Base-by-base conservation (phyloP, 192 early-diverging fungal species). In the Podila verticillata region DNA sequence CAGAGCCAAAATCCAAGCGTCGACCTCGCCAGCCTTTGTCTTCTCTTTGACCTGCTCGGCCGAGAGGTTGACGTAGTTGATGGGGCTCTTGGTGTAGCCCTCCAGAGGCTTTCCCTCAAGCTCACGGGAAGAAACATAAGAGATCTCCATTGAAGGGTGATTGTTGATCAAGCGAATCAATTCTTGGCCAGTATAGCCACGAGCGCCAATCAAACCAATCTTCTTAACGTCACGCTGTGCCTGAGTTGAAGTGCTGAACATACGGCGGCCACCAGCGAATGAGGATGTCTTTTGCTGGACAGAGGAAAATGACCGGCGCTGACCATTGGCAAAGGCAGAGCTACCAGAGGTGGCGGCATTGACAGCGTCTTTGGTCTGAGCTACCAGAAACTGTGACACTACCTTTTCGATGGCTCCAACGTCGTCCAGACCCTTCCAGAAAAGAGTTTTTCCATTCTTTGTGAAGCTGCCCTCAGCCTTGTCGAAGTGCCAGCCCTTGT, bases 181-280 rank as follows among this genome's bases (percentile, higher is more conserved):
- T 83, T 99, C 96, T 61, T 92, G 93, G 10, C 98, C 98, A 26
- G 98, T 99, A 82, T 93, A 96, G 26, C 98, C 98, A 64, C 98
- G 95, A 30, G 98, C 98, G 47, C 98, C 98, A 68, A 99, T 97
- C 34, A 99, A 87, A 30, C 97, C 97, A 47, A 99, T 90, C 57
- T 85, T 87, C 68, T 75, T 70, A 35, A 81, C 67, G 17, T 79
- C 69, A 13, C 69, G 63, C 74, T 84, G 75, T 20, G 69, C 28
- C 9, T 30, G 44, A 30, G 57, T 72, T 22, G 82, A 63, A 17
- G 89, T 91, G 48, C 87, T 83, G 83, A 90, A 95, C 61, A 85
- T 80, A 70, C 92, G 92, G 35, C 89, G 91, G 20, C 84, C 71
- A 1, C 51, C 68, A 29, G 61, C 51, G 31, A 70, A 75, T 13